phyloP scores from a whole-genome alignment of 306 rosid species.

The Pyrus betulifolia region DNA sequence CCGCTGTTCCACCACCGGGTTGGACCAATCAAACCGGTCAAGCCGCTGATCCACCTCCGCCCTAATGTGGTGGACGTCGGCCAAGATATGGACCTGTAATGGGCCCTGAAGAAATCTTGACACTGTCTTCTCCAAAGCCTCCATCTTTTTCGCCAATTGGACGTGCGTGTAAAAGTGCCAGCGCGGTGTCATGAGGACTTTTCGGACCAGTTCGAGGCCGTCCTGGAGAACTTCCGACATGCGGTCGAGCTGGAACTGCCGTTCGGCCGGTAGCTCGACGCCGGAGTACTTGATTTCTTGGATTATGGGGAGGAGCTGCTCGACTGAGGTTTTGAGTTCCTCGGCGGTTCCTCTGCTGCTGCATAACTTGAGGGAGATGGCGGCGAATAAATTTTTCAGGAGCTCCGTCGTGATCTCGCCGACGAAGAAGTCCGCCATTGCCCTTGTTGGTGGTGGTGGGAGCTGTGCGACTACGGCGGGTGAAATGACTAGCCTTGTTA shows the following conservation, averaged over 20 bases:
- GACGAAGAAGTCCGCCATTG: conserved; percentile 62
- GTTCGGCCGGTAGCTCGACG: conserved; percentile 39
- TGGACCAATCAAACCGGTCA: too few relatives aligned
- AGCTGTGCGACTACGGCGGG: neutral
- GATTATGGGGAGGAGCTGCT: conserved; percentile 42
- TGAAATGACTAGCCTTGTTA: neutral
- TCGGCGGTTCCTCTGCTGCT: conserved; percentile 57
- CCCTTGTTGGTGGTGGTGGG: conserved; percentile 25
- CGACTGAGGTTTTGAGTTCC: conserved; percentile 25
- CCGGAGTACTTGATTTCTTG: conserved; percentile 77
- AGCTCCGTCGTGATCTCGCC: conserved; percentile 88
- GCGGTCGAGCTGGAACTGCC: conserved; percentile 58
- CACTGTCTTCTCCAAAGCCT: conserved; percentile 60
- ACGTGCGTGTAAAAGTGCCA: conserved; percentile 76
- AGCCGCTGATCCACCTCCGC: conserved; percentile 14
- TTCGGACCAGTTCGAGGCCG: conserved; percentile 57
- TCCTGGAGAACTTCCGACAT: conserved; percentile 48
- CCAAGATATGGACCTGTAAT: conserved; percentile 55
- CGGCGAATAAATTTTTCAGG: conserved; percentile 30
- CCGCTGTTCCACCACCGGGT: conserved; percentile 36
- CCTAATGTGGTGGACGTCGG: conserved; percentile 62
- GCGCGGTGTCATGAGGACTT: conserved; percentile 49
- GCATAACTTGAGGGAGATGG: conserved; percentile 44
- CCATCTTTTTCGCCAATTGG: conserved; percentile 59
- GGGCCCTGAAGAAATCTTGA: conserved; percentile 46